These are phyloP conservation scores for Agaricus blazei DNA, from an alignment of 768 basidiomycete species.

Conservation along the genomic window DNA sequence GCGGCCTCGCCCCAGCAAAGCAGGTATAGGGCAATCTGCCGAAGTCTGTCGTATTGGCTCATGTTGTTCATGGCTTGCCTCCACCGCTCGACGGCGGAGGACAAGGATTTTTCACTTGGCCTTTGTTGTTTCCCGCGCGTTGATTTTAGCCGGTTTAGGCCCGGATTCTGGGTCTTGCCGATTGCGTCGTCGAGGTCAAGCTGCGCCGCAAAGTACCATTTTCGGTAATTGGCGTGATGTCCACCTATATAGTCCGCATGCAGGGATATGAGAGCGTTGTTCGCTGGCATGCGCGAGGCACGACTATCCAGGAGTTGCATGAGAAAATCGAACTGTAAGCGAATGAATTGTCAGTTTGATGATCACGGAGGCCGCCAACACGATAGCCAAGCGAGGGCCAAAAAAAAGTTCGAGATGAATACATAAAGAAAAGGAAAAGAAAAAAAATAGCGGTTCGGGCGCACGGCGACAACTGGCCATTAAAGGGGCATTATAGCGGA, in stretches of 20 bases:
- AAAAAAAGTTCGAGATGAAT: background rate
- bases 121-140: constrained; percentile 45
- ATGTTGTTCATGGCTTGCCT: constrained; percentile 97
- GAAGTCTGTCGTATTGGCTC: constrained; percentile 95
- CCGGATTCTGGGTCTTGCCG: constrained; percentile 88
- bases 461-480: background rate
- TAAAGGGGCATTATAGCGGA: background rate
- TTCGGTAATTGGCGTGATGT: constrained; percentile 96
- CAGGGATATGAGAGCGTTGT: constrained; percentile 89
- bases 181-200: constrained; percentile 98
- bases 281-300: constrained; percentile 94
- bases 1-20: constrained; percentile 99
- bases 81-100: constrained; percentile 88
- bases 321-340: constrained; percentile 82
- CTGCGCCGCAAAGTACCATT: constrained; percentile 99
- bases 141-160: constrained; percentile 77
- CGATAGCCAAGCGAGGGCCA: background rate
- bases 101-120: constrained; percentile 60
- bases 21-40: constrained; percentile 93
- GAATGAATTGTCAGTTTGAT: constrained; percentile 13
- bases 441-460: background rate
- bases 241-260: constrained; percentile 99
- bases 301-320: constrained; percentile 98
- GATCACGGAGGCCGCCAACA: constrained; percentile 6
- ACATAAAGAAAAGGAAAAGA: no score